phyloP scores from a whole-genome alignment of 257 asterid species.

The Capsicum baccatum region DNA sequence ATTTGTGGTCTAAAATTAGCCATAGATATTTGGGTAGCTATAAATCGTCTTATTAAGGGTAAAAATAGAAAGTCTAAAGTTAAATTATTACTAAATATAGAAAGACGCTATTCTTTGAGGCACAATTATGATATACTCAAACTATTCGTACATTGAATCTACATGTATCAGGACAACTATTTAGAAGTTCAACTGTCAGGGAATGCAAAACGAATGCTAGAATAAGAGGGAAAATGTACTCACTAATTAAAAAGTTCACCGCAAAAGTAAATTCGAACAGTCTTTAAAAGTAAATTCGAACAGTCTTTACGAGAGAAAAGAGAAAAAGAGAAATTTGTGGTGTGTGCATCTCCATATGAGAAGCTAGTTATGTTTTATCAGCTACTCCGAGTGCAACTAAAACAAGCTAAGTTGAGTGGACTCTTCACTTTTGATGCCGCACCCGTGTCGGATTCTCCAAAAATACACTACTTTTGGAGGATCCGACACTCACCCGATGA shows the following conservation, averaged over 20 bases:
- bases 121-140: constrained; percentile 4
- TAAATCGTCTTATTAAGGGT: not conserved
- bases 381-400: not conserved
- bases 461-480: no score
- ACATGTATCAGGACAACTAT: not conserved
- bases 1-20: not conserved
- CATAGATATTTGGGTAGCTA: not conserved
- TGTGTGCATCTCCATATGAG: not conserved
- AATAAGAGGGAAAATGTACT: not conserved
- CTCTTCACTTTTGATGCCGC: no score
- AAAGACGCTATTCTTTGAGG: not conserved
- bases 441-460: no score
- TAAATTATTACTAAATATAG: not conserved
- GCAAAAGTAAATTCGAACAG: not conserved
- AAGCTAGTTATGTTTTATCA: not conserved
- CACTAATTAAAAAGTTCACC: not conserved
- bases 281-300: not conserved
- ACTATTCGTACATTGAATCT: not conserved
- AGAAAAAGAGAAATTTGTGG: not conserved
- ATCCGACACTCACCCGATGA: no score
- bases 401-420: not conserved
- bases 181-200: not conserved
- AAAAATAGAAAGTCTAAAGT: not conserved
- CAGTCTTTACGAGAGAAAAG: not conserved
- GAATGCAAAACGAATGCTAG: not conserved